Evolutionary conservation across 495 filamentous ascomycete genomes (phyloP), one percentile per base, ranked within the genome.

Genomic region (Penicillium steckii): DNA sequence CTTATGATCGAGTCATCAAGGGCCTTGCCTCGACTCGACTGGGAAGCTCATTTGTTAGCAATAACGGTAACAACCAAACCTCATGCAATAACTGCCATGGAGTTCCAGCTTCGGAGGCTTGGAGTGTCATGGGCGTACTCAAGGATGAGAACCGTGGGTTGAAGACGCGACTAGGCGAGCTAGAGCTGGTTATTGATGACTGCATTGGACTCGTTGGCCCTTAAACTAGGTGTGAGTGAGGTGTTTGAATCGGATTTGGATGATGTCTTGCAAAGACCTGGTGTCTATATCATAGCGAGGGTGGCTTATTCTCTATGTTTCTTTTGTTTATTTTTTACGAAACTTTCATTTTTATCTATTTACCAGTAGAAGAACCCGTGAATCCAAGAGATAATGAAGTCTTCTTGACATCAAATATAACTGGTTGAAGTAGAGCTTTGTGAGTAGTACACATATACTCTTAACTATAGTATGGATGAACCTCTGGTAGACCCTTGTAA

Each of bases 121-220:
- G 88, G 88, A 77, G 84, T 53, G 82, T 88, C 10, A 79, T 90
- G 25, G 78, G 84, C 3, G 55, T 89, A 38, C 66, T 93, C 50
- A 79, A 86, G 50, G 84, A 85, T 32, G 88, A 93, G 71, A 93
- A 91, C 53, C 76, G 75, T 54, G 79, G 80, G 6, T 66, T 91
- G 40, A 91, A 91, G 69, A 76, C 76, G 25, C 72, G 86, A 29
- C 72, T 93, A 1, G 80, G 80, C 0, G 75, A 86, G 52, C 62
- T 91, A 2, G 88, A 91, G 66, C 70, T 72, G 18, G 83, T 83
- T 0, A 80, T 91, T 10, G 87, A 91, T 49, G 85, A 85, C 32
- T 88, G 85, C 23, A 69, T 93, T 60, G 83, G 87, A 61, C 66
- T 85, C 48, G 80, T 90, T 58, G 73, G 69, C 1, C 72, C 72